These are phyloP conservation scores for Aspergillus puulaauensis DNA, from an alignment of 2,329 filamentous ascomycete species.

Conservation along the genomic window DNA sequence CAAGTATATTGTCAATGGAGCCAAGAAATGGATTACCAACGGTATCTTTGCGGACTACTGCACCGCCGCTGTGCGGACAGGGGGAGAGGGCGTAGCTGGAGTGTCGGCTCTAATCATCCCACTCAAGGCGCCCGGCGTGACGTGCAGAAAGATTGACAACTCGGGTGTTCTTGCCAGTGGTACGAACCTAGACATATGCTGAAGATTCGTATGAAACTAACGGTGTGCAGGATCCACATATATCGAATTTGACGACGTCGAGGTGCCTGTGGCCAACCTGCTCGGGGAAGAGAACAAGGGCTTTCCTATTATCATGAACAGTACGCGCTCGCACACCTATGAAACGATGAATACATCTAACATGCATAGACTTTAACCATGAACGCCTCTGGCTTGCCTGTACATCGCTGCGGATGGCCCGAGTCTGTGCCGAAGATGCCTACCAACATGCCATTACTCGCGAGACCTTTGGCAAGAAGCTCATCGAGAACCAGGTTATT, in stretches of 20 bases:
- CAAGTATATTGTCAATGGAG: conserved; percentile 59
- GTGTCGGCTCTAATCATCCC: conserved; percentile 62
- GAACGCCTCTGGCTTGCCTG: conserved; percentile 61
- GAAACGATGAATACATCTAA: neutral
- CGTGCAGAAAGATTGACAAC: conserved; percentile 54
- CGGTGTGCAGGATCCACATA: conserved; percentile 52
- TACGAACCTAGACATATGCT: conserved; percentile 6
- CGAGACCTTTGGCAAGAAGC: conserved; percentile 57
- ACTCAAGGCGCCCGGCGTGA: conserved; percentile 50
- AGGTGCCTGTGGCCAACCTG: conserved; percentile 72
- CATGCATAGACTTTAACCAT: conserved; percentile 52
- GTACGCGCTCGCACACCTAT: conserved; percentile 8
- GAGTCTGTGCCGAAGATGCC: conserved; percentile 56
- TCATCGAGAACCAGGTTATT: conserved; percentile 59
- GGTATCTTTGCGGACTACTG: conserved; percentile 57
- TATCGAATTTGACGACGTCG: conserved; percentile 74
- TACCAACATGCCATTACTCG: conserved; percentile 53
- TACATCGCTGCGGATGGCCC: conserved; percentile 57
- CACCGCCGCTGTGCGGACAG: conserved; percentile 61
- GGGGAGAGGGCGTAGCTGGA: conserved; percentile 53
- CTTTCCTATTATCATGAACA: conserved; percentile 75
- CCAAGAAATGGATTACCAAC: conserved; percentile 66
- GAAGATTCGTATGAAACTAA: neutral
- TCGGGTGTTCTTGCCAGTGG: conserved; percentile 60
- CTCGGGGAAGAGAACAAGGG: conserved; percentile 78